These are phyloP conservation scores for Xylaria sp. DNA, from an alignment of 2,329 filamentous ascomycete genomes.

Conservation along the genomic window DNA sequence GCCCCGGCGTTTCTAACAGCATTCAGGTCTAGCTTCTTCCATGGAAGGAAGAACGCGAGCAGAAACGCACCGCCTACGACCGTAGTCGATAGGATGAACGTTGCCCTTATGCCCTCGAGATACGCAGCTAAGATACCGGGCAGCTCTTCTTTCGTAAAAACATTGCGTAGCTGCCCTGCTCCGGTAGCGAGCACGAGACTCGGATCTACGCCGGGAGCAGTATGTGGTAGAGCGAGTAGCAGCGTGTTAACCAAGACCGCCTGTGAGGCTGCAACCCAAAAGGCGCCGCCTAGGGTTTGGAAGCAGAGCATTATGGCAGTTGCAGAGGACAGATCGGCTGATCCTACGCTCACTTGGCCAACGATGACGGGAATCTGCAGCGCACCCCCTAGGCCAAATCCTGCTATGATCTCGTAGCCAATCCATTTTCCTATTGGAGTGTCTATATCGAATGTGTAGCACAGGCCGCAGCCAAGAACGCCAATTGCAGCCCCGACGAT, in stretches of 20 bases:
- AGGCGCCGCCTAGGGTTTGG: slow-evolving; percentile 6
- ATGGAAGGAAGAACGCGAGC: neutral
- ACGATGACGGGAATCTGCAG: slow-evolving; percentile 54
- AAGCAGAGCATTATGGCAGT: slow-evolving; percentile 41
- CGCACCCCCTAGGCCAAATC: slow-evolving; percentile 48
- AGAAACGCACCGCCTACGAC: neutral
- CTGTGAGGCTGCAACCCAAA: neutral
- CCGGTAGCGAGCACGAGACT: neutral
- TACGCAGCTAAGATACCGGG: neutral
- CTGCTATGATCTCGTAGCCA: slow-evolving; percentile 53
- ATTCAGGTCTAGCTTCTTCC: neutral
- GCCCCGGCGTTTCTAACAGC: too few species aligned
- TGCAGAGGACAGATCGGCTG: slow-evolving; percentile 52
- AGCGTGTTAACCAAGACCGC: neutral
- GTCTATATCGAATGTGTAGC: slow-evolving; percentile 47
- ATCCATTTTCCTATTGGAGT: slow-evolving; percentile 53
- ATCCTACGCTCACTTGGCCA: slow-evolving; percentile 47
- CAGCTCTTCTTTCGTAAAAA: neutral
- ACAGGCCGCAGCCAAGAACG: slow-evolving; percentile 48
- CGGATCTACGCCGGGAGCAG: neutral
- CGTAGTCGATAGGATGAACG: neutral
- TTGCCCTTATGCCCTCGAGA: neutral
- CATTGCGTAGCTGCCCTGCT: neutral
- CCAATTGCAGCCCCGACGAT: slow-evolving; percentile 52
- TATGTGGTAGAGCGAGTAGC: neutral